These are phyloP conservation scores for Trichophyton benhamiae DNA, from an alignment of 2,329 filamentous ascomycete genomes.

Conservation along the genomic window DNA sequence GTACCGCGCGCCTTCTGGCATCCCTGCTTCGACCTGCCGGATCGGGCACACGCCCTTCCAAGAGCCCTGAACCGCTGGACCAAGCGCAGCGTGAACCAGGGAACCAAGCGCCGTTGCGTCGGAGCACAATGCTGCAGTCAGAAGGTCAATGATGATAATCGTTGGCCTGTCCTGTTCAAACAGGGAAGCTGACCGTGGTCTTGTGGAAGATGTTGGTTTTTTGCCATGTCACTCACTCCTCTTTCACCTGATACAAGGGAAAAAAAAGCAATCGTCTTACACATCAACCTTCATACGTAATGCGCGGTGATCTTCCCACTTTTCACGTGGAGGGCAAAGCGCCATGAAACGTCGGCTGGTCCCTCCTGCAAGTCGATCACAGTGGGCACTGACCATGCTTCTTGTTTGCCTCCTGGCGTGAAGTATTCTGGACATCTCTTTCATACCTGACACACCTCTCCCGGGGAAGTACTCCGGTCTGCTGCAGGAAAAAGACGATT, in stretches of 20 bases:
- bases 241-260: neutral
- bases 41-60: neutral
- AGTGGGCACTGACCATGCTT: constrained; percentile 2
- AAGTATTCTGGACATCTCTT: too few relatives aligned
- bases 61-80: neutral
- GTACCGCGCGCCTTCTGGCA: neutral
- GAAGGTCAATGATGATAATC: neutral
- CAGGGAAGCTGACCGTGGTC: neutral
- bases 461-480: too few relatives aligned
- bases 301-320: constrained; percentile 1
- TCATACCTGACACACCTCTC: too few relatives aligned
- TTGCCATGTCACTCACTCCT: neutral
- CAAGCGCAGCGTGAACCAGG: neutral
- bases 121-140: neutral
- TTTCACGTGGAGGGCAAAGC: constrained; percentile 3
- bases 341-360: constrained; percentile 2
- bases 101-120: neutral
- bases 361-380: constrained; percentile 3
- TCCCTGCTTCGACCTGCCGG: neutral
- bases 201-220: neutral
- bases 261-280: neutral
- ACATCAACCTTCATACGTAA: neutral
- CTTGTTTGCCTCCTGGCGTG: neutral
- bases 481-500: neutral
- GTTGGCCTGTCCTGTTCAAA: neutral